These are phyloP conservation scores for Elaeis guineensis DNA, from an alignment of 176 grass and related monocot genomes.

Conservation along the genomic window DNA sequence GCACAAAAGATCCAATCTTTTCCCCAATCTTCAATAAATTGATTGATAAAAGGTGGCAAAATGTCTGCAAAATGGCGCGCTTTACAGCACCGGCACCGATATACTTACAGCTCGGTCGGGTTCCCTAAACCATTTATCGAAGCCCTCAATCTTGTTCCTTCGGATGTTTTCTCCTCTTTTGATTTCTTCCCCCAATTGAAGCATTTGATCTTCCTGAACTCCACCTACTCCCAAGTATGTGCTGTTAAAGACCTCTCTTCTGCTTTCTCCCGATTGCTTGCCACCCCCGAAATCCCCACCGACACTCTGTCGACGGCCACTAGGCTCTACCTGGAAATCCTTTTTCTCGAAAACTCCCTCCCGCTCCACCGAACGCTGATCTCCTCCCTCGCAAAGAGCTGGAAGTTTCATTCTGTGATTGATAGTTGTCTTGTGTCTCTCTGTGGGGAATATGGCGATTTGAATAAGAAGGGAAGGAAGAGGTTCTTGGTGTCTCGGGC, in stretches of 20 bases:
- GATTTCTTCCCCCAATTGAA: conserved; percentile 62
- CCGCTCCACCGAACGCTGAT: conserved; percentile 83
- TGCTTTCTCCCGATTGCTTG: conserved; percentile 54
- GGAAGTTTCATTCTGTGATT: conserved; percentile 41
- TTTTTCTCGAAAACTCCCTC: conserved; percentile 81
- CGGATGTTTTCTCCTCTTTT: conserved; percentile 21
- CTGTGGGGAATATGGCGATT: conserved; percentile 62
- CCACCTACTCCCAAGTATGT: conserved; percentile 66
- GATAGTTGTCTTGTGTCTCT: conserved; percentile 51
- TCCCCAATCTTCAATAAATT: too few relatives aligned
- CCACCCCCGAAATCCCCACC: conserved; percentile 26
- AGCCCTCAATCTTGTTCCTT: conserved; percentile 28
- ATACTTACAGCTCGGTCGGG: conserved; percentile 80
- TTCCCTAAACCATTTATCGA: conserved; percentile 67
- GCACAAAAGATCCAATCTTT: too few relatives aligned
- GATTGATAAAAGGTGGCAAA: neutral
- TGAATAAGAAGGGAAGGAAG: conserved; percentile 51
- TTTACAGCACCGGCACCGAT: conserved; percentile 72
- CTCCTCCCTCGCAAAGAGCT: conserved; percentile 61
- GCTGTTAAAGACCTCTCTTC: conserved; percentile 62
- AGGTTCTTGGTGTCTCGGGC: conserved; percentile 73
- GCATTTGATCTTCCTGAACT: conserved; percentile 56
- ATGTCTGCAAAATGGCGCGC: conserved; percentile 95
- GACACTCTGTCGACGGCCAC: conserved; percentile 27
- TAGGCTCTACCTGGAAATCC: conserved; percentile 75